phyloP scores from a whole-genome alignment of 345 rosid genomes.

The Bretschneidera sinensis region DNA sequence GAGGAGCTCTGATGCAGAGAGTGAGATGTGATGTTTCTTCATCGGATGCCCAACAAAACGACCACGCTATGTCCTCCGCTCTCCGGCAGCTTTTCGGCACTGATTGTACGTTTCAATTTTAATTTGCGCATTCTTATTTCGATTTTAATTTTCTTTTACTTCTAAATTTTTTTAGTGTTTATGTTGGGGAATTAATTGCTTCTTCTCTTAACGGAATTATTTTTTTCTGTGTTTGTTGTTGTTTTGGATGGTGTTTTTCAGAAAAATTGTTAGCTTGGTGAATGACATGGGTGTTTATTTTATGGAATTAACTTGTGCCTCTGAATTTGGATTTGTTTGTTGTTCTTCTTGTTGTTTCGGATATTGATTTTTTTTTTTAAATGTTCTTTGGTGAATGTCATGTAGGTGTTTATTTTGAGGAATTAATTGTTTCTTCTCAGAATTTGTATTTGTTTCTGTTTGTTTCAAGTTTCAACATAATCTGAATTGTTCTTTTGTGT shows the following conservation, averaged over 20 bases:
- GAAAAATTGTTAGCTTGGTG: not conserved
- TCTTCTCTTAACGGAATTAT: not conserved
- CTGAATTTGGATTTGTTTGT: no score
- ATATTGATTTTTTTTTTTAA: no score
- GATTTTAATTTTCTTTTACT: no score
- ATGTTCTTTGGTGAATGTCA: no score
- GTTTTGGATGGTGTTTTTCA: not conserved
- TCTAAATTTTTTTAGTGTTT: no score
- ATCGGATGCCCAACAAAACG: constrained; percentile 16
- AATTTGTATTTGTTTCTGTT: no score
- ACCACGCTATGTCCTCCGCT: constrained; percentile 37
- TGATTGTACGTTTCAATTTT: constrained; percentile 55
- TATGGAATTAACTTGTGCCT: not conserved
- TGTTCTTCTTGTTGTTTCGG: no score
- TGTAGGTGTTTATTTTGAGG: no score
- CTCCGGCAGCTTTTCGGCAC: constrained; percentile 65
- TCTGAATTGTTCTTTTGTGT: no score
- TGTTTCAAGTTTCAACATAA: no score
- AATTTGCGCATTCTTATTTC: no score
- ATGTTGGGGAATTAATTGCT: not conserved
- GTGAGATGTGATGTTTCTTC: constrained; percentile 41
- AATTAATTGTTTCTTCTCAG: no score
- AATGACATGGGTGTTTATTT: constrained; percentile 2
- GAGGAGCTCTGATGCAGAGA: constrained; percentile 26
- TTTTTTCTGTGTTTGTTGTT: constrained; percentile 4